A percentile compares a stretch with the other conserved stretches of the same genome.
Conservation (phyloP, 306 rosid genomes). For the Prunus armeniaca region DNA sequence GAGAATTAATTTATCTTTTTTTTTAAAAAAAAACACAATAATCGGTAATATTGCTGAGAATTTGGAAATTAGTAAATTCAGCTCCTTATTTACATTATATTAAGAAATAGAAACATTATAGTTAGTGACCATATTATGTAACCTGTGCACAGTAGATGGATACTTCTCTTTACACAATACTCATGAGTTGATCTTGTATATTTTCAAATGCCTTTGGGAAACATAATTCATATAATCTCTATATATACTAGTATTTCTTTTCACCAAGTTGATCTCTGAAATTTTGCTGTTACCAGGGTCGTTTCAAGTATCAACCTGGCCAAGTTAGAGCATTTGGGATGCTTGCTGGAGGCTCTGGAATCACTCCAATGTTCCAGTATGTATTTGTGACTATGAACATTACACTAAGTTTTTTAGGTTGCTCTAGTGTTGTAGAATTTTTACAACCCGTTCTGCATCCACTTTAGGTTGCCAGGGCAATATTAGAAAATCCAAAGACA, state of each 20-base stretch:
- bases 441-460: slow-evolving; percentile 8
- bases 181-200: not conserved
- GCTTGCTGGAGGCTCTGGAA: slow-evolving; percentile 99
- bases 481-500: slow-evolving; percentile 88
- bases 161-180: not conserved
- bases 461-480: slow-evolving; percentile 85
- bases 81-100: not conserved
- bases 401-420: not conserved
- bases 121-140: not conserved
- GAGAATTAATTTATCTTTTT: not conserved
- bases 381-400: not conserved
- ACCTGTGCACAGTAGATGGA: not conserved
- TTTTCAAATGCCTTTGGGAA: not conserved
- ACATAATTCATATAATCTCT: not conserved
- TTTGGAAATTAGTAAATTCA: not conserved
- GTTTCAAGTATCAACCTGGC: slow-evolving; percentile 86
- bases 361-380: slow-evolving; percentile 99
- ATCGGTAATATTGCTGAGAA: not conserved
- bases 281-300: slow-evolving; percentile 61
- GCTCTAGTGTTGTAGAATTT: not conserved
- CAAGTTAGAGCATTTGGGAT: slow-evolving; percentile 94
- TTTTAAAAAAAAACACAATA: not conserved
- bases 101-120: not conserved
- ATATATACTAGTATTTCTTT: not conserved
- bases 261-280: slow-evolving; percentile 19